These are phyloP conservation scores for Chaetomium sp. DNA, from an alignment of 2,329 filamentous ascomycete species.

Conservation along the genomic window DNA sequence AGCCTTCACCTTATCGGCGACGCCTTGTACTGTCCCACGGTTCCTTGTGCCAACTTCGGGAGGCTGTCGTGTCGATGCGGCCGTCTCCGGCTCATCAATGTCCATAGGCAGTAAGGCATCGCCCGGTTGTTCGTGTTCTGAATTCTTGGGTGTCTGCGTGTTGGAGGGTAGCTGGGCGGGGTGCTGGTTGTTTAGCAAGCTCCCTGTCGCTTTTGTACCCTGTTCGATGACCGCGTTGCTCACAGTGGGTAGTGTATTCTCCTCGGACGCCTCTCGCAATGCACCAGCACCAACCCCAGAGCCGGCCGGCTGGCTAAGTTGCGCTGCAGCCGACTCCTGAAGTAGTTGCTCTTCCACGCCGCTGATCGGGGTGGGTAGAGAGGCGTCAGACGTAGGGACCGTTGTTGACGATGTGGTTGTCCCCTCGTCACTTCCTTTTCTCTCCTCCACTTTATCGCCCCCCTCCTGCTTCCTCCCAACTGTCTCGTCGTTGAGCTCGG, in stretches of 20 bases:
- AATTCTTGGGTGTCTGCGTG: no score
- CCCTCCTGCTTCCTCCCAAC: constrained; percentile 31
- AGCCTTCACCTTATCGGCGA: no score
- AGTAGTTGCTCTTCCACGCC: constrained; percentile 40
- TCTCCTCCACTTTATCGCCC: constrained; percentile 13
- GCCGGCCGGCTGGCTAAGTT: constrained; percentile 7
- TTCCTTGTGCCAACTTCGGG: not conserved
- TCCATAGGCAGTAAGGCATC: constrained; percentile 8
- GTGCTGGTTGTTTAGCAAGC: no score
- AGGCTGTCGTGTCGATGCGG: not conserved
- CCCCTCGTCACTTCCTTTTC: constrained; percentile 11
- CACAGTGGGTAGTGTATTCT: no score
- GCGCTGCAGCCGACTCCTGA: constrained; percentile 35
- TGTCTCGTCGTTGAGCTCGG: constrained; percentile 41
- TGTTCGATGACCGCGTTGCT: no score
- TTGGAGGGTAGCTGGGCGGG: no score
- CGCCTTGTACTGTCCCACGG: no score
- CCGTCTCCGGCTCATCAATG: constrained; percentile 5
- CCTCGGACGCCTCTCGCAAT: not conserved
- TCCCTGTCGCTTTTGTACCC: no score
- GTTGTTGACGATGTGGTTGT: not conserved
- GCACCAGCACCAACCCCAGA: not conserved
- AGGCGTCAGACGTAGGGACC: constrained; percentile 13
- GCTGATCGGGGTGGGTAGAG: constrained; percentile 22
- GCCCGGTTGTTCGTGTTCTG: no score